These are phyloP conservation scores for Orobanche coerulescens DNA, from an alignment of 257 asterid species.

Conservation along the genomic window DNA sequence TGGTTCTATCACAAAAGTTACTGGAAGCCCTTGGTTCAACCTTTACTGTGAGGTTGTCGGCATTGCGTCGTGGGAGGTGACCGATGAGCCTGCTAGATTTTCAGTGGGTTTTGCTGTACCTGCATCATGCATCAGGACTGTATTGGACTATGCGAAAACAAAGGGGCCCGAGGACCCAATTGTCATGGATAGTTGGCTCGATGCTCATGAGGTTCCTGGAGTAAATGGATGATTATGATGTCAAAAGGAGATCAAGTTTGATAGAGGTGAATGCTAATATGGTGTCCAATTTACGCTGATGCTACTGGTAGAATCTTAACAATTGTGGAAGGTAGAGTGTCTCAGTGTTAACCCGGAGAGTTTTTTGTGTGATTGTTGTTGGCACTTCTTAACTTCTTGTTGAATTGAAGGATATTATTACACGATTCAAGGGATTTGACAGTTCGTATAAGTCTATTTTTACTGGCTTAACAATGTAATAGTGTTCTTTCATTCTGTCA, in stretches of 20 bases:
- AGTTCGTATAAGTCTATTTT: background rate
- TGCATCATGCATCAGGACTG: background rate
- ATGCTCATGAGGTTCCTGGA: background rate
- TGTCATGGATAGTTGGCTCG: constrained; percentile 6
- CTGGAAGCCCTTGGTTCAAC: constrained; percentile 1
- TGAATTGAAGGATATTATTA: background rate
- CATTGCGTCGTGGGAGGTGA: constrained; percentile 5
- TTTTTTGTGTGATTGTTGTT: background rate
- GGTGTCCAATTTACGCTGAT: background rate
- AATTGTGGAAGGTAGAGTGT: background rate
- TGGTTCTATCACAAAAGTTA: background rate
- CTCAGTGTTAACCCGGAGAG: background rate
- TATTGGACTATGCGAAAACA: background rate
- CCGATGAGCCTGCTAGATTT: background rate
- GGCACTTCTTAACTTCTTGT: background rate
- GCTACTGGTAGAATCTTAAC: background rate
- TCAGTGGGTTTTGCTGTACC: constrained; percentile 1
- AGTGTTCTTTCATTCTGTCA: background rate
- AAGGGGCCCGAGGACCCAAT: constrained; percentile 4
- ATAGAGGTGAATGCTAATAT: background rate
- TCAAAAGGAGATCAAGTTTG: background rate
- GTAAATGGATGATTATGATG: background rate
- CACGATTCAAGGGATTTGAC: background rate
- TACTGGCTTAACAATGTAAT: background rate
- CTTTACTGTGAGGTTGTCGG: background rate